Conservation (phyloP, 306 rosid genomes). For the Comarum palustre region DNA sequence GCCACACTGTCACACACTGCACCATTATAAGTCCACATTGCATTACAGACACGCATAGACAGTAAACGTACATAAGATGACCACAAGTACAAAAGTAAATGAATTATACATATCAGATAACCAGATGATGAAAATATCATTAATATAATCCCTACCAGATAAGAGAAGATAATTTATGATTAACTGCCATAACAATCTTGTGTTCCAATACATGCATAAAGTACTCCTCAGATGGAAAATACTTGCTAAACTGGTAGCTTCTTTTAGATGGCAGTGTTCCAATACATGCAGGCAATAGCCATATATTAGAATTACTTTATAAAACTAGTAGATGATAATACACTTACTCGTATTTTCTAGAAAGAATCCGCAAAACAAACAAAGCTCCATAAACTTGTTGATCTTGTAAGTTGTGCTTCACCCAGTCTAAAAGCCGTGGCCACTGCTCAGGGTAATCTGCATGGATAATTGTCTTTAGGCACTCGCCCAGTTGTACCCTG, state of each 20-base stretch:
- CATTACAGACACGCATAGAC: not conserved
- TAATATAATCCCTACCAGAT: not conserved
- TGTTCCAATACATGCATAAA: not conserved
- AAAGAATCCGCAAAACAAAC: slow-evolving; percentile 84
- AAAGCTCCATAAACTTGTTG: slow-evolving; percentile 89
- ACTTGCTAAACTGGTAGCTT: not conserved
- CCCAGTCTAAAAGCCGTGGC: slow-evolving; percentile 93
- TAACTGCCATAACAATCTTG: not conserved
- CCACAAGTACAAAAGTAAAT: not conserved
- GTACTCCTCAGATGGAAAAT: not conserved
- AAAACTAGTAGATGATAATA: not conserved
- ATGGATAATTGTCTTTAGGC: slow-evolving; percentile 84
- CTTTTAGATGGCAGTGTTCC: not conserved
- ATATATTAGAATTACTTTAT: not conserved
- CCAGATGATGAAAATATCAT: not conserved
- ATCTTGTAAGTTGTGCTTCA: slow-evolving; percentile 83
- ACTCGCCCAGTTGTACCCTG: slow-evolving; percentile 94
- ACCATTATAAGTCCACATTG: not conserved
- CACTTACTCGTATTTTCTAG: slow-evolving; percentile 95
- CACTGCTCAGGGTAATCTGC: slow-evolving; percentile 98
- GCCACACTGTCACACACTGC: not conserved
- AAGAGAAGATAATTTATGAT: not conserved
- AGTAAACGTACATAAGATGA: not conserved
- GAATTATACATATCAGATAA: not conserved
- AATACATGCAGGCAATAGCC: not conserved